A percentile compares a stretch with the other conserved stretches of the same genome.
These are phyloP conservation scores for Mortierella claussenii DNA, from an alignment of 192 early-diverging fungal genomes.

Conservation along the genomic window DNA sequence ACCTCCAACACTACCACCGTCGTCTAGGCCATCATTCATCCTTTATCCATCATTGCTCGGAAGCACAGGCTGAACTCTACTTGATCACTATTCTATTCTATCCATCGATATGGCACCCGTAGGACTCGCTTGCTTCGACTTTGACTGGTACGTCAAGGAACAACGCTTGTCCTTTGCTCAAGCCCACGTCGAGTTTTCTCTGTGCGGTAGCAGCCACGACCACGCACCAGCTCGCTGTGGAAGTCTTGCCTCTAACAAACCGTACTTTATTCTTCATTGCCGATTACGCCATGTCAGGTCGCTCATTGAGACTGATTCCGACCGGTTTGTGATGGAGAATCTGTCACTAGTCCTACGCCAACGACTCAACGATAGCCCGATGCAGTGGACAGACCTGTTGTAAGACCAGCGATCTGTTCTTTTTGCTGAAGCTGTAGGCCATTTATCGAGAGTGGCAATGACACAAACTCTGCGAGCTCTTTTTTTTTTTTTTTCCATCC, in stretches of 20 bases:
- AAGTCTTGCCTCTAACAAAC: background rate
- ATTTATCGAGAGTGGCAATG: no score
- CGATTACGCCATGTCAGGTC: constrained; percentile 16
- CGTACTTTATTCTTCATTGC: background rate
- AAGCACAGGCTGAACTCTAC: no score
- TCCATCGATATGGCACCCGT: constrained; percentile 1
- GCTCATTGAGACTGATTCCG: constrained; percentile 43
- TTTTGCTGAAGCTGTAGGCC: background rate
- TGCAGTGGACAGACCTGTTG: constrained; percentile 52
- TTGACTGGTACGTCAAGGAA: constrained; percentile 50
- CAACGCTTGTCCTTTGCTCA: background rate
- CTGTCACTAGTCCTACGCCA: constrained; percentile 28
- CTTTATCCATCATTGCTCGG: no score
- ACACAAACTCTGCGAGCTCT: no score
- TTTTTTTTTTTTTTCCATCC: background rate
- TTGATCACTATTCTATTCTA: background rate
- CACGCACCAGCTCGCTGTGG: no score
- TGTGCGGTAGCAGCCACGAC: no score
- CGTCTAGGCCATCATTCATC: no score
- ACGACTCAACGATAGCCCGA: constrained; percentile 17
- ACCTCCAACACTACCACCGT: no score
- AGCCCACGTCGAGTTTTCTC: no score
- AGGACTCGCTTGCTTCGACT: constrained; percentile 50
- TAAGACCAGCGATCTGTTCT: constrained; percentile 4
- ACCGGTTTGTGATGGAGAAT: constrained; percentile 41